A percentile compares a stretch with the other conserved stretches of the same genome.
phyloP scores from a whole-genome alignment of 1,139 yeast genomes.

The Candida freyschussii region DNA sequence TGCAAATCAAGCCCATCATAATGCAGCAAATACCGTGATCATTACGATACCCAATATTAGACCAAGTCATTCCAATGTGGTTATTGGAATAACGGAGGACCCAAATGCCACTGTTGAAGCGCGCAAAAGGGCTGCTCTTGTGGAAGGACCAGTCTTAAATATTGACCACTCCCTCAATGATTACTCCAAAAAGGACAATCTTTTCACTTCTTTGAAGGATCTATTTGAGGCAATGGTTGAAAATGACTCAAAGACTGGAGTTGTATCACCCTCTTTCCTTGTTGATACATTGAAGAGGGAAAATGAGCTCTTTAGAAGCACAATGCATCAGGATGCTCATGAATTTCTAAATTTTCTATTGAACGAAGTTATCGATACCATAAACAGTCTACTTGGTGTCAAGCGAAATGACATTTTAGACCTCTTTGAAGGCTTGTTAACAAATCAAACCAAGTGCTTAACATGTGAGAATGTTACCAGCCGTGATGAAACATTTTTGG shows the following conservation, averaged over 20 bases:
- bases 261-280: conserved; percentile 75
- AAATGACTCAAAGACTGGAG: conserved; percentile 65
- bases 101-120: conserved; percentile 64
- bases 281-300: conserved; percentile 73
- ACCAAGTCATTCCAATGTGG: conserved; percentile 35
- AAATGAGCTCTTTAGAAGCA: conserved; percentile 78
- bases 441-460: conserved; percentile 85
- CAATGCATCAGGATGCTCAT: conserved; percentile 98
- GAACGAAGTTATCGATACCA: conserved; percentile 72
- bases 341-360: conserved; percentile 86
- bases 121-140: conserved; percentile 73
- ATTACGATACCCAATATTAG: conserved; percentile 34
- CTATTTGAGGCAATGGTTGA: conserved; percentile 81
- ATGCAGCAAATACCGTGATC: not conserved
- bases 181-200: conserved; percentile 46
- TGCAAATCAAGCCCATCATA: not conserved
- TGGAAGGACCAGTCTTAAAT: conserved; percentile 80
- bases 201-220: conserved; percentile 77
- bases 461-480: conserved; percentile 86
- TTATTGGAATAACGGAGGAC: conserved; percentile 45
- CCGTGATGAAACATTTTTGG: conserved; percentile 82
- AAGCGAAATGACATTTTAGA: conserved; percentile 55
- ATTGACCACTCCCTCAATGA: conserved; percentile 59
- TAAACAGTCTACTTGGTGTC: conserved; percentile 15
- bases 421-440: conserved; percentile 78